These are phyloP conservation scores for Chaetoceros muelleri DNA, from an alignment of 108 stramenopile species.

Conservation along the genomic window DNA sequence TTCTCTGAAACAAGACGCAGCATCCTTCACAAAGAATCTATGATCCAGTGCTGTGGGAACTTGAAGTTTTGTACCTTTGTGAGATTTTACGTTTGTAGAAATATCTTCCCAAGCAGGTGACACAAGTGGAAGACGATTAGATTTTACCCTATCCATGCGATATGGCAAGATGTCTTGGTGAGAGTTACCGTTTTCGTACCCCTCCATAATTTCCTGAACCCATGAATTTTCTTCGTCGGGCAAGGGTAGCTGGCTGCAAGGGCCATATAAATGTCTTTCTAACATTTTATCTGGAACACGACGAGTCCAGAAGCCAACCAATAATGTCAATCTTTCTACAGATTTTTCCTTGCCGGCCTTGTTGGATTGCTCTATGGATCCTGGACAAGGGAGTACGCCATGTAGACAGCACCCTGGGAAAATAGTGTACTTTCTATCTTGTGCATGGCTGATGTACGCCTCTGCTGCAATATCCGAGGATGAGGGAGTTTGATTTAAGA, in stretches of 20 bases:
- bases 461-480: constrained; percentile 33
- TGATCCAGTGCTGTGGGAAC: constrained; percentile 62
- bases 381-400: constrained; percentile 78
- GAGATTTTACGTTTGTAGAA: constrained; percentile 1
- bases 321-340: constrained; percentile 41
- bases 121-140: constrained; percentile 21
- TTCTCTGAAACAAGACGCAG: constrained; percentile 55
- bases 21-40: constrained; percentile 66
- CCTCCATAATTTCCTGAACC: constrained; percentile 35
- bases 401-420: constrained; percentile 80
- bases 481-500: constrained; percentile 72
- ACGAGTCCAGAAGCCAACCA: constrained; percentile 87
- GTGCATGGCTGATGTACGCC: constrained; percentile 40
- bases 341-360: neutral
- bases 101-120: constrained; percentile 68
- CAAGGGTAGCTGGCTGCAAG: constrained; percentile 77
- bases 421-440: constrained; percentile 50
- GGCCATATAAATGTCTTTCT: constrained; percentile 54
- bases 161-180: constrained; percentile 6
- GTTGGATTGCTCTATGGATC: constrained; percentile 1
- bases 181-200: constrained; percentile 7
- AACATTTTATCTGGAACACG: constrained; percentile 63
- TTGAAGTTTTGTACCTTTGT: constrained; percentile 7
- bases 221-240: constrained; percentile 48
- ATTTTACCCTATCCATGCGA: constrained; percentile 1